Evolutionary conservation across 257 asterid genomes (phyloP).

Genomic region (Paulownia fortunei): DNA sequence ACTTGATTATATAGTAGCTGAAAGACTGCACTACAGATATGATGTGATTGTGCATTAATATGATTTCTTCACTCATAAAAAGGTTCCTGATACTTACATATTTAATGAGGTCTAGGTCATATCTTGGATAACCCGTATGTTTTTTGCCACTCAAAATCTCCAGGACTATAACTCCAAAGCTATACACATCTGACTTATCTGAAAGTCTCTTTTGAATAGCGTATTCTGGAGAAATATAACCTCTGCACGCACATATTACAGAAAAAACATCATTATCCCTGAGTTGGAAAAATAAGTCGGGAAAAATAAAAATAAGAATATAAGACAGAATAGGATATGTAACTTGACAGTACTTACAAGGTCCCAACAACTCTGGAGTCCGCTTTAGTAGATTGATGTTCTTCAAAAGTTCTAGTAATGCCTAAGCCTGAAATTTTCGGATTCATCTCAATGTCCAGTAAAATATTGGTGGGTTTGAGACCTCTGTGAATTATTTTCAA

Average conservation of each 20-base stretch:
- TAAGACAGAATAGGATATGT: neutral
- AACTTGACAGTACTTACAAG: neutral
- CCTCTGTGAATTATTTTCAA: constrained; percentile 19
- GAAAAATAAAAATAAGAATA: too few relatives aligned
- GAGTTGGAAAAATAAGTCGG: neutral
- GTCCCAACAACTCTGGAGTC: constrained; percentile 15
- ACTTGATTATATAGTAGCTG: too few relatives aligned
- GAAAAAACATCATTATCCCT: neutral
- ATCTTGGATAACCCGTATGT: neutral
- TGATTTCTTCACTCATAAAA: neutral
- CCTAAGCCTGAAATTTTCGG: constrained; percentile 34
- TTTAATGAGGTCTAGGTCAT: neutral
- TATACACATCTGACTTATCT: constrained; percentile 25
- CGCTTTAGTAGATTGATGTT: neutral
- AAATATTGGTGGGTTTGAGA: constrained; percentile 4
- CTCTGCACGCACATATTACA: constrained; percentile 18
- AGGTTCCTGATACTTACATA: constrained; percentile 24
- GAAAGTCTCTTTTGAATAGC: neutral
- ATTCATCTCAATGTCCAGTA: constrained; percentile 34
- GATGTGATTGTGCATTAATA: neutral
- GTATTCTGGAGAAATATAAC: constrained; percentile 28
- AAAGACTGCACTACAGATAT: neutral
- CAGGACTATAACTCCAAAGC: constrained; percentile 34
- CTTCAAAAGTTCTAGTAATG: neutral
- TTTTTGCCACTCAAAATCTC: constrained; percentile 32